Evolutionary conservation across 805 yeast species (phyloP).

Genomic region (Kodamaea kakaduensis): DNA sequence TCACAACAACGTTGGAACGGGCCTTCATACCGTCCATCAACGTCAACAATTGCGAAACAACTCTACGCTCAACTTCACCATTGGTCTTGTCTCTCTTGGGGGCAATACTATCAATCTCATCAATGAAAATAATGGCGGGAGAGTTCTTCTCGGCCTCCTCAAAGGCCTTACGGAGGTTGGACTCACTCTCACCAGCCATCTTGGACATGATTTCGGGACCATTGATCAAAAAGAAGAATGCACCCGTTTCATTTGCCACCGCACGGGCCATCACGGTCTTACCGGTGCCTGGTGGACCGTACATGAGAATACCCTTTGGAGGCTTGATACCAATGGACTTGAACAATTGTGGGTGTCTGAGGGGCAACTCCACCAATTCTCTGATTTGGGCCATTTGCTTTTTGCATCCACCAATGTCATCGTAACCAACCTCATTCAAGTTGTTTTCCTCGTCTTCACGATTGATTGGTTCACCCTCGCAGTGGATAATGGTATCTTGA

Average conservation of each 20-base stretch:
- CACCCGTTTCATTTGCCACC: conserved; percentile 99
- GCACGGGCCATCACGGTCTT: conserved; percentile 99
- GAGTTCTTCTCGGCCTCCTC: conserved; percentile 99
- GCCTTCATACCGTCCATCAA: conserved; percentile 99
- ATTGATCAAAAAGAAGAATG: conserved; percentile 94
- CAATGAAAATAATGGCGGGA: conserved; percentile 95
- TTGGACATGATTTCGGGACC: conserved; percentile 99
- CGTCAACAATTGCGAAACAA: conserved; percentile 94
- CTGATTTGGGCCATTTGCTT: conserved; percentile 99
- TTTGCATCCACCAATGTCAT: conserved; percentile 98
- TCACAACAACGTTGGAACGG: conserved; percentile 95
- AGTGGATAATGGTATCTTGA: conserved; percentile 96
- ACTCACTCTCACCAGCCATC: conserved; percentile 99
- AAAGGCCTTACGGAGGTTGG: conserved; percentile 94
- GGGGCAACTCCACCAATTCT: conserved; percentile 95
- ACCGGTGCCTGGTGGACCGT: conserved; percentile 99
- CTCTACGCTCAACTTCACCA: conserved; percentile 99
- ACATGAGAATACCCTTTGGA: conserved; percentile 96
- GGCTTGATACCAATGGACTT: conserved; percentile 98
- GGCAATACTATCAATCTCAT: conserved; percentile 97
- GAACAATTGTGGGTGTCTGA: conserved; percentile 97
- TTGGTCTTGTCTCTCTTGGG: conserved; percentile 99
- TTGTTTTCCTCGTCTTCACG: conserved; percentile 98
- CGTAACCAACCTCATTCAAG: conserved; percentile 95
- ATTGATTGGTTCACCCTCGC: conserved; percentile 98